Percentiles rank a stretch among this genome's conserved stretches.
phyloP scores from a whole-genome alignment of 129 eudicot genomes.

The Kitagawia praeruptora region DNA sequence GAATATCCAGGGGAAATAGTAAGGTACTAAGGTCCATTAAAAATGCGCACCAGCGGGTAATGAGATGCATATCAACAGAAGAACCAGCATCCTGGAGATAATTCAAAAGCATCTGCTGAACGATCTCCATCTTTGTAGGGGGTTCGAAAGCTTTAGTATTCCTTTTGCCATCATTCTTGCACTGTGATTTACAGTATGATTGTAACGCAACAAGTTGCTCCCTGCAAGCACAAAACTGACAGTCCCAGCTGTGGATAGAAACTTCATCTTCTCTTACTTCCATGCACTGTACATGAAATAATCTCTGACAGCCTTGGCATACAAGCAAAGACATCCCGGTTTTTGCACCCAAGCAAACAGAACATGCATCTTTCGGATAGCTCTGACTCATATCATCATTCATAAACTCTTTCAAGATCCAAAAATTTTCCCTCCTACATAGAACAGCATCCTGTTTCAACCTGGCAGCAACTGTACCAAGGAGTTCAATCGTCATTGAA shows the following conservation, averaged over 20 bases:
- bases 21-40: slow-evolving; percentile 10
- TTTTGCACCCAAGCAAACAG: slow-evolving; percentile 62
- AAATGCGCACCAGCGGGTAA: slow-evolving; percentile 71
- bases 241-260: slow-evolving; percentile 49
- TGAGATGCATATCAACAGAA: slow-evolving; percentile 68
- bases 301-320: slow-evolving; percentile 71
- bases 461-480: slow-evolving; percentile 94
- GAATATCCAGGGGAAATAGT: neutral
- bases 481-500: slow-evolving; percentile 83
- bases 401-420: slow-evolving; percentile 68
- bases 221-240: slow-evolving; percentile 68
- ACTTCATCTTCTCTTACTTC: slow-evolving; percentile 66
- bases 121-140: slow-evolving; percentile 52
- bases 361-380: slow-evolving; percentile 50
- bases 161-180: slow-evolving; percentile 38
- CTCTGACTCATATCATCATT: slow-evolving; percentile 27
- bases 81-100: slow-evolving; percentile 79
- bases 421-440: slow-evolving; percentile 57
- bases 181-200: slow-evolving; percentile 57
- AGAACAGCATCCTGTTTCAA: slow-evolving; percentile 80
- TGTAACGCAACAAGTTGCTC: slow-evolving; percentile 65
- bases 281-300: slow-evolving; percentile 70
- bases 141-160: slow-evolving; percentile 28
- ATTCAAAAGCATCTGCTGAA: slow-evolving; percentile 90
- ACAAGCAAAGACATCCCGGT: slow-evolving; percentile 42